Evolutionary conservation across 108 stramenopile genomes (phyloP), one percentile per base, ranked within the genome.

Genomic region (Nannochloropsis oceanica): DNA sequence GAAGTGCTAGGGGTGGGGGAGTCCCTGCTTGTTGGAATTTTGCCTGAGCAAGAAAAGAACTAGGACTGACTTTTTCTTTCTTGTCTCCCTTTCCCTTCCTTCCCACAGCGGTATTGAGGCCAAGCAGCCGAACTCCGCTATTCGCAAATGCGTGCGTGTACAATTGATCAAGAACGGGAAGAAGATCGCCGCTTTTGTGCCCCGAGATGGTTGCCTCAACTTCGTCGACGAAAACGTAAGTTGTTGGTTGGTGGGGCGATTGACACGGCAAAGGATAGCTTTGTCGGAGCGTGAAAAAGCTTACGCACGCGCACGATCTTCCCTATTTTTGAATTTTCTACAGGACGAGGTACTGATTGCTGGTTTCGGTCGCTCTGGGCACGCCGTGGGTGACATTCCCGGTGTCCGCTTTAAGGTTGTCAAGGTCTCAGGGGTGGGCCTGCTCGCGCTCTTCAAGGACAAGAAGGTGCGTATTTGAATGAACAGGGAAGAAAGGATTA

Each of bases 141-240:
- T 99, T 92, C 97, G 99, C 86, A 99, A 99, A 94, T 97, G 97
- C 85, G 97, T 98, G 59, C 97, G 99, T 80, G 99, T 99, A 79
- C 99, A 99, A 92, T 93, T 99, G 83, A 99, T 99, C 93, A 99
- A 99, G 97, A 99, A 99, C 87, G 99, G 97, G 88, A 99, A 99
- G 97, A 99, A 99, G 94, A 96, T 99, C 91, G 97, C 99, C 42
- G 97, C 97, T 46, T 99, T 99, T 94, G 98, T 99, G 44, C 99
- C 99, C 82, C 93, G 97, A 43, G 99, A 99, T 92, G 99, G 99
- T 93, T 99, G 97, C 91, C 92, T 99, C 93, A 99, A 99, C 95
- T 99, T 93, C 87, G 95, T 96, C 79, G 98, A 99, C 87, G 98
- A 99, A 92, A 99, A 99, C 93, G 90, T 86, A n/a, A 83, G 86